These are phyloP conservation scores for Xanthoconium stramineum DNA, from an alignment of 768 basidiomycete genomes.

Conservation along the genomic window DNA sequence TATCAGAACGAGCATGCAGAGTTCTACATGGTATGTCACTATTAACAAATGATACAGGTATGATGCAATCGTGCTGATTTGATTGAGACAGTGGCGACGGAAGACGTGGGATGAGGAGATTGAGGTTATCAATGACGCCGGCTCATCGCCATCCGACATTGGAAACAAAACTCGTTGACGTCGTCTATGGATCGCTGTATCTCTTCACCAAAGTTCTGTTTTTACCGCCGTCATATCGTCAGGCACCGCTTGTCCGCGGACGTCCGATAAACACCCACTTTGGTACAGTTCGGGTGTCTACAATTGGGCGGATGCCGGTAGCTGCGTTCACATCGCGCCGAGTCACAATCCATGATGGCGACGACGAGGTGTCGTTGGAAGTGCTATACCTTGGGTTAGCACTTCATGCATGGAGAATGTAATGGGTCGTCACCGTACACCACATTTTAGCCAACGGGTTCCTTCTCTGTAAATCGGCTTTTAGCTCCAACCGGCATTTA, in stretches of 20 bases:
- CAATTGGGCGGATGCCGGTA: constrained; percentile 57
- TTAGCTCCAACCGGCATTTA: neutral
- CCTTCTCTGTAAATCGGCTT: constrained; percentile 52
- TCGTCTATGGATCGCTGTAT: constrained; percentile 66
- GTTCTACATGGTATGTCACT: constrained; percentile 6
- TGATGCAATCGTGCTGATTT: constrained; percentile 24
- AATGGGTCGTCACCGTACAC: constrained; percentile 41
- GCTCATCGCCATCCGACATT: constrained; percentile 59
- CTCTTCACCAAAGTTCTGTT: constrained; percentile 64
- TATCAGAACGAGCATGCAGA: constrained; percentile 4
- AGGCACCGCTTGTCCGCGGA: constrained; percentile 11
- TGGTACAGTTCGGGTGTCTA: constrained; percentile 49
- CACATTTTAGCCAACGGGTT: constrained; percentile 70
- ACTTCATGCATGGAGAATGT: constrained; percentile 1
- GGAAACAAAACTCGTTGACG: constrained; percentile 69
- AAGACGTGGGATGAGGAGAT: constrained; percentile 1
- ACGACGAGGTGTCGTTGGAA: constrained; percentile 74
- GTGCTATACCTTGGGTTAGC: constrained; percentile 45
- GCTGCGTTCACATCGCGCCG: constrained; percentile 59
- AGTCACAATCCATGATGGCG: constrained; percentile 75
- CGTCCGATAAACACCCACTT: constrained; percentile 41
- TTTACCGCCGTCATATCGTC: neutral
- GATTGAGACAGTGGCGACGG: neutral
- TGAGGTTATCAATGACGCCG: constrained; percentile 23
- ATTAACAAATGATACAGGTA: constrained; percentile 29